Percentiles rank a stretch among this genome's conserved stretches.
These are phyloP conservation scores for Albugo laibachii DNA, from an alignment of 352 stramenopile species.

Conservation along the genomic window DNA sequence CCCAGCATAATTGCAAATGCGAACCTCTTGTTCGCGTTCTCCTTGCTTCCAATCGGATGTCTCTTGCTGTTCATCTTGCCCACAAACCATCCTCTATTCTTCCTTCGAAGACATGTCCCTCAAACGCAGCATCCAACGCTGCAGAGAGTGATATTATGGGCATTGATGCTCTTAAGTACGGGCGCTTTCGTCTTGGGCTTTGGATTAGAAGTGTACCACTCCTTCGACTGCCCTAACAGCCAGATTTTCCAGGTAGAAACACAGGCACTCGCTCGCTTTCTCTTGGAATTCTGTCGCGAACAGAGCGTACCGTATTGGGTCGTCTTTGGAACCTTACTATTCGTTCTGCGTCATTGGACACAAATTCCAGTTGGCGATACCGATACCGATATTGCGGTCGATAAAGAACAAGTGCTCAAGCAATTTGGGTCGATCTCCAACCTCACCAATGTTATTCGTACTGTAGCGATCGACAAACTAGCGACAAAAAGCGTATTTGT, in stretches of 20 bases:
- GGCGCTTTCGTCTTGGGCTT: conserved; percentile 19
- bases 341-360: conserved; percentile 37
- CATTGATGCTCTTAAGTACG: conserved; percentile 14
- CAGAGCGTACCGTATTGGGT: conserved; percentile 40
- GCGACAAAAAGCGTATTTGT: conserved; percentile 19
- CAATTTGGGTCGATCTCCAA: conserved; percentile 26
- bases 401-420: conserved; percentile 30
- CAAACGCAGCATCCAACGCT: background rate
- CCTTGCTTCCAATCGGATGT: too few species aligned
- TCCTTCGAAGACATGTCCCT: too few species aligned
- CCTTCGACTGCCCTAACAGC: conserved; percentile 36
- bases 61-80: too few species aligned
- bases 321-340: conserved; percentile 54
- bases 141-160: conserved; percentile 14
- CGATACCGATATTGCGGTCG: conserved; percentile 54
- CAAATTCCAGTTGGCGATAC: conserved; percentile 55
- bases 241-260: conserved; percentile 47
- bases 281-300: conserved; percentile 23
- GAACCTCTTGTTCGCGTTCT: too few species aligned
- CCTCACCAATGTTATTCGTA: conserved; percentile 22
- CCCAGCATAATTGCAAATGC: too few species aligned
- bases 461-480: conserved; percentile 26
- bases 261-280: conserved; percentile 34
- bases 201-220: conserved; percentile 40
- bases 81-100: too few species aligned